Evolutionary conservation across 805 yeast species (phyloP), one percentile per base, ranked within the genome.

Genomic region (Ogataea naganishii): DNA sequence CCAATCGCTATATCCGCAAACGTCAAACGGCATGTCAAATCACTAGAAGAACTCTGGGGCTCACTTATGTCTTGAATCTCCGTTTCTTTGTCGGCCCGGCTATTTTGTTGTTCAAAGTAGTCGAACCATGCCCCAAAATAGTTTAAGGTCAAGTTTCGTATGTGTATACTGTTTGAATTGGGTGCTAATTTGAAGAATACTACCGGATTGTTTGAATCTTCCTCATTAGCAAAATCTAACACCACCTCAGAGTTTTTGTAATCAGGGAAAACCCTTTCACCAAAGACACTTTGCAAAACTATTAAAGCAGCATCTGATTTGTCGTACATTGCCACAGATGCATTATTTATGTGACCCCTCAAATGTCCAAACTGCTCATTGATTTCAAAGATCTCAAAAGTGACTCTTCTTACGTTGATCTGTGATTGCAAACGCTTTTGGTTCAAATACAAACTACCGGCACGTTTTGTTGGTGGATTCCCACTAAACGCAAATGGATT

Each of bases 41-140:
- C n/a, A n/a, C 12, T n/a, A 33, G 47, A 2, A 47, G n/a, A 21
- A 23, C 15, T 14, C 18, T 18, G 32, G 20, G 18, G 7, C 20
- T 18, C 14, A 14, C 15, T 23, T 59, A 43, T 14, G 59, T 31
- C 24, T 60, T 64, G 8, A 47, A 36, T 15, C 40, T 16, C 14
- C 36, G 18, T 28, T 32, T 39, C 27, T 10, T 24, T 23, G 18
- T 38, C 32, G 18, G 30, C 31, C n/a, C 20, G 13, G 5, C 25
- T 33, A 22, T 20, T 18, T 11, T 27, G 31, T 13, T 32, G 28
- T 9, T 60, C 71, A 26, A 76, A 56, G 14, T 68, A 34, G 5
- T 56, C 37, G 12, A 80, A 34, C 80, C 88, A 72, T 15, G 57
- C 51, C 0, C 86, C 72, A 40, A 74, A 68, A 40, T 80, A 81